Percentiles rank a stretch among this genome's conserved stretches.
phyloP scores from a whole-genome alignment of 768 basidiomycete species.

The Termitomyces sp. region DNA sequence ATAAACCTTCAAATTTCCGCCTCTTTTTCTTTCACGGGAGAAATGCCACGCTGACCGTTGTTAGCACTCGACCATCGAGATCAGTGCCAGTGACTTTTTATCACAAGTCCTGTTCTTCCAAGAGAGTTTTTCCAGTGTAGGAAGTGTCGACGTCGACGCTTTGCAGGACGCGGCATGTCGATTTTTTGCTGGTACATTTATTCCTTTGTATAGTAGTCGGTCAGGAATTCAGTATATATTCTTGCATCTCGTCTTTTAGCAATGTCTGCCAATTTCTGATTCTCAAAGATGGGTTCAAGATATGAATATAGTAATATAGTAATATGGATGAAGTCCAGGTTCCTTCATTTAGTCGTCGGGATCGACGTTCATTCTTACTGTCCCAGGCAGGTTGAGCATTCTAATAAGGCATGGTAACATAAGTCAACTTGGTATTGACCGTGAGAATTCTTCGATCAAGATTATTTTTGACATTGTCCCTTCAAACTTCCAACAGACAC shows the following conservation, averaged over 20 bases:
- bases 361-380: no score
- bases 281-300: neutral
- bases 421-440: neutral
- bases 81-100: conserved; percentile 59
- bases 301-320: no score
- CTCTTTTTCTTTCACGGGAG: conserved; percentile 32
- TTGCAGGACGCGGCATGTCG: conserved; percentile 57
- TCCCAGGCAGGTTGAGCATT: no score
- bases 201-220: neutral
- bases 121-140: conserved; percentile 50
- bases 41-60: conserved; percentile 66
- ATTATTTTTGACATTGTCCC: conserved; percentile 11
- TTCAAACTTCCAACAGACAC: neutral
- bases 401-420: no score
- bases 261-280: neutral
- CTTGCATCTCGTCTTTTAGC: neutral
- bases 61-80: conserved; percentile 45
- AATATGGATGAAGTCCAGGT: no score
- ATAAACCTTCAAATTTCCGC: conserved; percentile 6
- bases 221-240: neutral
- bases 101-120: conserved; percentile 48
- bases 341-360: no score
- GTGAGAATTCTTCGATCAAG: conserved; percentile 15
- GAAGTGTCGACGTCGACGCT: conserved; percentile 53
- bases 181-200: conserved; percentile 49